These are phyloP conservation scores for Suillus spraguei DNA, from an alignment of 768 basidiomycete species.

Conservation along the genomic window DNA sequence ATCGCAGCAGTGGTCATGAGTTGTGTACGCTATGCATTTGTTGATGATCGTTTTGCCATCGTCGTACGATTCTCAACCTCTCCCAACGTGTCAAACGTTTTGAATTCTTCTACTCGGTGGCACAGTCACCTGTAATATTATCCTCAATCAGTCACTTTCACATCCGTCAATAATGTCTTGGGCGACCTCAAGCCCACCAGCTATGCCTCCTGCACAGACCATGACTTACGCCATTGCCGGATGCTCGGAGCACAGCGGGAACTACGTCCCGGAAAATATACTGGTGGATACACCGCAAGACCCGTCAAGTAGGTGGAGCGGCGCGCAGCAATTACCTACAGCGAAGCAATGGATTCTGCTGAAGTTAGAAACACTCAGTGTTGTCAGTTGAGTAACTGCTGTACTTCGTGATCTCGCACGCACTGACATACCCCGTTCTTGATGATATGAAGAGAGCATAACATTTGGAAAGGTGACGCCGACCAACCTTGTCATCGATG, in stretches of 20 bases:
- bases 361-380: constrained; percentile 55
- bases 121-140: neutral
- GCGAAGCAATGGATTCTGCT: constrained; percentile 73
- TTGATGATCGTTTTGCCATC: neutral
- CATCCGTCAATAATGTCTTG: constrained; percentile 5
- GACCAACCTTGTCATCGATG: neutral
- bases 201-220: constrained; percentile 20
- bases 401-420: neutral
- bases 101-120: neutral
- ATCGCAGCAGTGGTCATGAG: neutral
- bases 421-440: constrained; percentile 16
- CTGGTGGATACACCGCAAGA: constrained; percentile 63
- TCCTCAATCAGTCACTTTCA: neutral
- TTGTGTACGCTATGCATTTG: neutral
- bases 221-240: constrained; percentile 57
- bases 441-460: constrained; percentile 53
- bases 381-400: constrained; percentile 61
- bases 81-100: neutral
- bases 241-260: constrained; percentile 72
- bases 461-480: constrained; percentile 76
- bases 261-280: constrained; percentile 71
- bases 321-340: constrained; percentile 56
- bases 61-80: neutral
- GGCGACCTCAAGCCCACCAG: constrained; percentile 11
- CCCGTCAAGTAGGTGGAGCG: constrained; percentile 76